phyloP scores from a whole-genome alignment of 768 basidiomycete species.

The Mycena olivaceomarginata region DNA sequence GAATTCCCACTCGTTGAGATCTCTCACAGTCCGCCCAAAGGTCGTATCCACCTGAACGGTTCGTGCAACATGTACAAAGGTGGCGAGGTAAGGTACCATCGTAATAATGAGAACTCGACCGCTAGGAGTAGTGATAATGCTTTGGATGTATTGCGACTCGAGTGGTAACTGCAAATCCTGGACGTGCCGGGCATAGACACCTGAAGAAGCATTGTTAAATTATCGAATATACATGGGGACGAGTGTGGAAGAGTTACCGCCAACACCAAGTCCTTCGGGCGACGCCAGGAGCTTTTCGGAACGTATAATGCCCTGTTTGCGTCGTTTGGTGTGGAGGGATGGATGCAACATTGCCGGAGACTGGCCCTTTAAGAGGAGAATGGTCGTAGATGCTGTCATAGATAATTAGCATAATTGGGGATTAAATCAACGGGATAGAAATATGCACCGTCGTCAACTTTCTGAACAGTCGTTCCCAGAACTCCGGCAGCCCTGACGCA shows the following conservation, averaged over 20 bases:
- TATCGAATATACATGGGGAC: not conserved
- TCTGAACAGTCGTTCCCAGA: not conserved
- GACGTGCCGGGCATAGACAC: not conserved
- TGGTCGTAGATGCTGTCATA: not conserved
- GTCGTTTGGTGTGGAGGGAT: no score
- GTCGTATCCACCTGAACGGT: conserved; percentile 37
- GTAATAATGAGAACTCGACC: not conserved
- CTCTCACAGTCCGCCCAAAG: no score
- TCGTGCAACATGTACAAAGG: not conserved
- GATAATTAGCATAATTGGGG: not conserved
- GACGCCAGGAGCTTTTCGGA: not conserved
- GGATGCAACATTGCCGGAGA: no score
- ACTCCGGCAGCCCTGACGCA: not conserved
- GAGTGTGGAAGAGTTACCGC: not conserved
- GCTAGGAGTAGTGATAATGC: not conserved
- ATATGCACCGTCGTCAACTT: not conserved
- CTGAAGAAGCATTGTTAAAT: not conserved
- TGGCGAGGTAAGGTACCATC: not conserved
- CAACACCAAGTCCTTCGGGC: not conserved
- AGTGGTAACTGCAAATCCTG: not conserved
- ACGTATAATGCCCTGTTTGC: not conserved
- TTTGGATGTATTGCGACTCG: not conserved
- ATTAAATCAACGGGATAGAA: not conserved
- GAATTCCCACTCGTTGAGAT: no score
- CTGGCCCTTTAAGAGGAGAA: no score